Percentiles rank a stretch among this genome's conserved stretches.
Conservation (phyloP, 1,284 basidiomycete genomes). For the Earliella scabrosa region DNA sequence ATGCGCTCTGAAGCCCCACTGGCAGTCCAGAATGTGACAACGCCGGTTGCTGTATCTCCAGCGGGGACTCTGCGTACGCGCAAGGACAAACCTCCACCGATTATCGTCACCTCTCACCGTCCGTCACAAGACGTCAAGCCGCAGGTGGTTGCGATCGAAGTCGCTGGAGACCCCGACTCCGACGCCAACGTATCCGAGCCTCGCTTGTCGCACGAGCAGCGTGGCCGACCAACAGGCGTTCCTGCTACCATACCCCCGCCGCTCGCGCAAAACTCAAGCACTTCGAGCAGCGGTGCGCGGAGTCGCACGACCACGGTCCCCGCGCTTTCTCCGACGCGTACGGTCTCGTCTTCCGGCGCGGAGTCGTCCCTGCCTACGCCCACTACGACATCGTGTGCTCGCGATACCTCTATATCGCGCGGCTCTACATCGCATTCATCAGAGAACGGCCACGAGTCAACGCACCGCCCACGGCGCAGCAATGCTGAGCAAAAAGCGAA, state of each 20-base stretch:
- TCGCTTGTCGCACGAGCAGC: constrained; percentile 3
- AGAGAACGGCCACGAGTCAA: constrained; percentile 15
- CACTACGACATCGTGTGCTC: constrained; percentile 24
- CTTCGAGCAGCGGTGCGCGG: constrained; percentile 4
- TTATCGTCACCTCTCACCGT: constrained; percentile 20
- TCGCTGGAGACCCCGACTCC: constrained; percentile 8
- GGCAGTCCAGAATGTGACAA: background rate
- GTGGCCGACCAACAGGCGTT: constrained; percentile 1
- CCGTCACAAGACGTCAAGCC: constrained; percentile 11
- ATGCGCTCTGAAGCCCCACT: background rate
- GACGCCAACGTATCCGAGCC: constrained; percentile 14
- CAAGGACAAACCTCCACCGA: constrained; percentile 27
- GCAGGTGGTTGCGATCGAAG: constrained; percentile 5
- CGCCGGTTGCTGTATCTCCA: constrained; percentile 1
- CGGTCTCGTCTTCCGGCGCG: constrained; percentile 27
- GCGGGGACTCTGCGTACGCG: constrained; percentile 18
- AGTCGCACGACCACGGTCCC: constrained; percentile 23
- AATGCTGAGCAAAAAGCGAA: constrained; percentile 2
- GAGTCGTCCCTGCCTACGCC: constrained; percentile 30
- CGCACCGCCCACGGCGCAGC: constrained; percentile 1
- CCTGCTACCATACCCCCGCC: constrained; percentile 2
- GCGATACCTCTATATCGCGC: constrained; percentile 22
- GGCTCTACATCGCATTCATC: constrained; percentile 22
- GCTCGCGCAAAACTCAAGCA: constrained; percentile 10
- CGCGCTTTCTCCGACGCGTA: constrained; percentile 35